Evolutionary conservation across 306 rosid genomes (phyloP).

Genomic region (Fragaria ananassa): DNA sequence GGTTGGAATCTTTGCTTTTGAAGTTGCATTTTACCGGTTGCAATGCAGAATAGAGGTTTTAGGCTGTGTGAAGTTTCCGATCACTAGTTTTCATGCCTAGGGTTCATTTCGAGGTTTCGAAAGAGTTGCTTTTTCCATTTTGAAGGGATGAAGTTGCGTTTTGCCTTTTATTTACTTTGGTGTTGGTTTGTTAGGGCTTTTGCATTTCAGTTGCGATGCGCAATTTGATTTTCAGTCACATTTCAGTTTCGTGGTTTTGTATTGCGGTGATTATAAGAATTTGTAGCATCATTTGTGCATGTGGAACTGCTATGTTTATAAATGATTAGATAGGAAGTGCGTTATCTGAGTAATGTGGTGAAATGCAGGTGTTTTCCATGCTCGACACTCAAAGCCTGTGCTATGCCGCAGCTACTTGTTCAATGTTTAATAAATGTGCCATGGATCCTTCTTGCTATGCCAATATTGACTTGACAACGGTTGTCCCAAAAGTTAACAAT

Average conservation of each 20-base stretch:
- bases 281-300: neutral
- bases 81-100: neutral
- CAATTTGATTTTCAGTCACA: too few species aligned
- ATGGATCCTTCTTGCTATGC: slow-evolving; percentile 86
- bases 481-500: slow-evolving; percentile 88
- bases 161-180: too few species aligned
- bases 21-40: neutral
- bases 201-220: neutral
- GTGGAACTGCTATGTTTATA: neutral
- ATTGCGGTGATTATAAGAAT: neutral
- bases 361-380: slow-evolving; percentile 79
- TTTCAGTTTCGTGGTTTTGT: neutral
- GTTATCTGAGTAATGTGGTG: slow-evolving; percentile 14
- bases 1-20: neutral
- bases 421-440: slow-evolving; percentile 85
- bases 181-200: neutral
- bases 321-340: slow-evolving; percentile 15
- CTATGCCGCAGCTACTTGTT: slow-evolving; percentile 81
- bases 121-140: neutral
- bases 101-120: neutral
- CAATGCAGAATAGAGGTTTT: neutral
- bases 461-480: slow-evolving; percentile 75
- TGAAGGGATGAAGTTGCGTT: neutral
- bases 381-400: slow-evolving; percentile 90
- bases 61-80: neutral